Evolutionary conservation across 441 rosid genomes (phyloP).

Genomic region (Syzygium malaccense): DNA sequence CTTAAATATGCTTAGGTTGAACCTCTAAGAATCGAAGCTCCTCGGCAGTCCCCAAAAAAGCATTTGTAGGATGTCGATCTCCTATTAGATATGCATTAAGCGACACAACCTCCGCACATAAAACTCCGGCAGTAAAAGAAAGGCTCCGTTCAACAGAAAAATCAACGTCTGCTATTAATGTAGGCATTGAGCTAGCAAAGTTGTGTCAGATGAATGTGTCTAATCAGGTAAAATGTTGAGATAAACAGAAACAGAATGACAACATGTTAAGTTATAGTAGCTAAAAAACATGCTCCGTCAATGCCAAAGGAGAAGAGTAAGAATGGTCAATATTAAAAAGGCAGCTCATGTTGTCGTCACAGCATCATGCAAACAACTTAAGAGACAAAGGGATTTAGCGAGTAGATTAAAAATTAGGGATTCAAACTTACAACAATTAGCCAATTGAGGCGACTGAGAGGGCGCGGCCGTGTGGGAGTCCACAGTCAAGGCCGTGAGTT

Average conservation of each 20-base stretch:
- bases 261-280: not conserved
- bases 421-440: no score
- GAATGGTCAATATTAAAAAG: not conserved
- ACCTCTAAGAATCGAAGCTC: no score
- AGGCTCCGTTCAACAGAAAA: not conserved
- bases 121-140: slow-evolving; percentile 44
- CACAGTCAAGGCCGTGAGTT: no score
- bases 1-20: no score
- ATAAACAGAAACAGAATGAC: not conserved
- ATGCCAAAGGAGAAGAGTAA: not conserved
- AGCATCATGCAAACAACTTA: not conserved
- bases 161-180: not conserved
- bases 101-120: slow-evolving; percentile 80
- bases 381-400: no score
- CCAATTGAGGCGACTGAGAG: no score
- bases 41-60: not conserved
- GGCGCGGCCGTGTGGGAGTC: no score
- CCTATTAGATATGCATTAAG: slow-evolving; percentile 8
- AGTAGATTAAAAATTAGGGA: no score
- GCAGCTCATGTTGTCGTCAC: not conserved
- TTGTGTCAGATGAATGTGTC: not conserved
- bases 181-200: not conserved
- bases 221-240: not conserved
- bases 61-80: not conserved
- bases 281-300: not conserved